Evolutionary conservation across 352 stramenopile genomes (phyloP), one percentile per base, ranked within the genome.

Genomic region (Aphanomyces invadans): DNA sequence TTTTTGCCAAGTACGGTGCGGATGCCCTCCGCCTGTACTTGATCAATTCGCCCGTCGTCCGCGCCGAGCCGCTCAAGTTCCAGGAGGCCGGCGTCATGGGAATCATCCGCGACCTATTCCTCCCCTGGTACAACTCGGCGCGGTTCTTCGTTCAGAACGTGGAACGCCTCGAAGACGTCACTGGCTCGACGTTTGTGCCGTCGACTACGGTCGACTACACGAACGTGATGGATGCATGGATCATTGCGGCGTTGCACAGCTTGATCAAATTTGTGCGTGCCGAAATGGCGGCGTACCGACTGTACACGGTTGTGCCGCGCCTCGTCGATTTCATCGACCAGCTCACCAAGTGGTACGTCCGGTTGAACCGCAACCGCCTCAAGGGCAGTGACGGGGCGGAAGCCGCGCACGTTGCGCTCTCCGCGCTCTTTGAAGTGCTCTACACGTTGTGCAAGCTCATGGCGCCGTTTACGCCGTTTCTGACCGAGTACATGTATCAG

Each of bases 291-390:
- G 95, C 93, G 4, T 99, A 99, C 79, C 92, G 97, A 63, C 80
- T 99, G 48, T 99, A 99, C 87, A 99, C 97, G 56, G 97, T 99
- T 57, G 90, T 99, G 74, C 96, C 97, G 17, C 90, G 92, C 60
- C 86, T 99, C 31, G 92, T 99, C 15, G 86, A 88, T 66, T 99
- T 99, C 73, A 97, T 99, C 51, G 92, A 97, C 28, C 88, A 99
- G 74, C 87, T 99, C 25, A 99, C 97, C 33, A 99, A 99, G 81
- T 99, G 95, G 96, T 99, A 99, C 78, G 95, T 99, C 39, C 94
- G 97, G 44, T 81, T 99, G 21, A 99, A 99, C 83, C 92, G 97
- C 45, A 87, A 94, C 62, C 90, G 97, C 17, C 87, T 99, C 49
- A 99, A 99, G 86, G 97, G 97, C 59, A 79, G 78, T 28, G 87